phyloP scores from a whole-genome alignment of 2,329 filamentous ascomycete species.

The Aspergillus uvarum region DNA sequence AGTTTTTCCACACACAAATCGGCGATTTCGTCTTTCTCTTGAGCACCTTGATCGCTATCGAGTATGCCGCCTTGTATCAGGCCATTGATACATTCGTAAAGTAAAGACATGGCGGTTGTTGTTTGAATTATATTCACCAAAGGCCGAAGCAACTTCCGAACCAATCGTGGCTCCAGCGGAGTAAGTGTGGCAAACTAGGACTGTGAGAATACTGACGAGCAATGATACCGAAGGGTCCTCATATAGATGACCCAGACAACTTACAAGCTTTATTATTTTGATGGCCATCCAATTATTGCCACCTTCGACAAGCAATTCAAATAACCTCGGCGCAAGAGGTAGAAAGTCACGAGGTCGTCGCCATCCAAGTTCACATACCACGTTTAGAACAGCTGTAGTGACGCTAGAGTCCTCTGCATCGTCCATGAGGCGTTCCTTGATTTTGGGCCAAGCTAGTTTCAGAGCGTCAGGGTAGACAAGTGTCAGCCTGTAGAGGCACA shows the following conservation, averaged over 20 bases:
- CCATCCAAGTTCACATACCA: slow-evolving; percentile 94
- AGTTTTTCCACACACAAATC: slow-evolving; percentile 89
- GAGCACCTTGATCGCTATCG: slow-evolving; percentile 73
- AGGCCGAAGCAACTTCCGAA: slow-evolving; percentile 87
- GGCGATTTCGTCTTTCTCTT: slow-evolving; percentile 87
- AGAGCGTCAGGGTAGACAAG: slow-evolving; percentile 96
- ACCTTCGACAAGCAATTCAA: slow-evolving; percentile 86
- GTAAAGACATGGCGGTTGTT: slow-evolving; percentile 93
- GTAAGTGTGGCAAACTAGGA: slow-evolving; percentile 86
- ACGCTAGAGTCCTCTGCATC: slow-evolving; percentile 87
- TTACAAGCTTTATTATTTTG: slow-evolving; percentile 92
- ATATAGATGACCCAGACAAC: slow-evolving; percentile 28
- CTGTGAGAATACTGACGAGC: slow-evolving; percentile 28
- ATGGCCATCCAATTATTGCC: slow-evolving; percentile 99
- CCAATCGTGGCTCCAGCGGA: slow-evolving; percentile 83
- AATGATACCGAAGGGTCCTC: background rate
- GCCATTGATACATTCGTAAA: slow-evolving; percentile 98
- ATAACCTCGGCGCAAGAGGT: slow-evolving; percentile 83
- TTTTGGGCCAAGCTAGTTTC: slow-evolving; percentile 91
- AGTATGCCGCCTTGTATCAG: slow-evolving; percentile 96
- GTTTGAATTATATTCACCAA: slow-evolving; percentile 91
- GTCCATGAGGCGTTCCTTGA: slow-evolving; percentile 91
- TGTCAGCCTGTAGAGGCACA: slow-evolving; percentile 88
- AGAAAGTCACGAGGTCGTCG: slow-evolving; percentile 90
- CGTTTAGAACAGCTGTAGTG: slow-evolving; percentile 93